These are phyloP conservation scores for Nidularia pulvinata DNA, from an alignment of 768 basidiomycete genomes.

Conservation along the genomic window DNA sequence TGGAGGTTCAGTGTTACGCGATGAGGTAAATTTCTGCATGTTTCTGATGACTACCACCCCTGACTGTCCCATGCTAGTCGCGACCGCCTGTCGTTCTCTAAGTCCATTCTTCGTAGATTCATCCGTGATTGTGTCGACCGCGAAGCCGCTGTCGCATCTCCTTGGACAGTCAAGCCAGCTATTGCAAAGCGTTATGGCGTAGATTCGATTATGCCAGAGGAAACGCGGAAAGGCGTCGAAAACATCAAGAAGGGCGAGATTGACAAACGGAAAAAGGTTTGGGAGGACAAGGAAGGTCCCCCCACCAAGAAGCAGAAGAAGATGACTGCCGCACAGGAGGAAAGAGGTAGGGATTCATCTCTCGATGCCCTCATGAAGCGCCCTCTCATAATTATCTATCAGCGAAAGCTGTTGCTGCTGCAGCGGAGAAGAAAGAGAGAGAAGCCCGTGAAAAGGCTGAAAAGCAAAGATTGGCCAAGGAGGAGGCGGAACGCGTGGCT, in stretches of 20 bases:
- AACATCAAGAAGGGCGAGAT: conserved; percentile 85
- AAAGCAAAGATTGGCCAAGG: conserved; percentile 61
- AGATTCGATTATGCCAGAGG: conserved; percentile 83
- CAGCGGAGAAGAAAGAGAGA: conserved; percentile 65
- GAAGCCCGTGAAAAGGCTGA: conserved; percentile 73
- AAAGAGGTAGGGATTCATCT: conserved; percentile 49
- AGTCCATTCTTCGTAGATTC: conserved; percentile 95
- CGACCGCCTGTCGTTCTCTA: conserved; percentile 94
- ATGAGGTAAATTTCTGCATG: conserved; percentile 64
- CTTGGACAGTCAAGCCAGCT: conserved; percentile 90
- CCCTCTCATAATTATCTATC: conserved; percentile 12
- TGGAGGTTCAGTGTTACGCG: conserved; percentile 78
- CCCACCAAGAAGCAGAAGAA: conserved; percentile 84
- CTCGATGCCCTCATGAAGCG: conserved; percentile 4
- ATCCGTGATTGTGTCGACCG: conserved; percentile 95
- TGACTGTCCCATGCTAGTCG: conserved; percentile 50
- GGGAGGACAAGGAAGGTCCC: conserved; percentile 87
- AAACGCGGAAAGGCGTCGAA: conserved; percentile 76
- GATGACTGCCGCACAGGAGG: conserved; percentile 70
- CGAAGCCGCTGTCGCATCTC: conserved; percentile 89
- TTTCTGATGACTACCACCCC: background rate
- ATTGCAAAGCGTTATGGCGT: conserved; percentile 89
- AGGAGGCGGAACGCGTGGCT: conserved; percentile 70
- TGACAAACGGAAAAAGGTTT: conserved; percentile 90
- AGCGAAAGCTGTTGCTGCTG: conserved; percentile 17